Percentiles rank a stretch among this genome's conserved stretches.
Conservation (phyloP, 2,329 filamentous ascomycete species). For the Macrophomina pseudophaseolina region DNA sequence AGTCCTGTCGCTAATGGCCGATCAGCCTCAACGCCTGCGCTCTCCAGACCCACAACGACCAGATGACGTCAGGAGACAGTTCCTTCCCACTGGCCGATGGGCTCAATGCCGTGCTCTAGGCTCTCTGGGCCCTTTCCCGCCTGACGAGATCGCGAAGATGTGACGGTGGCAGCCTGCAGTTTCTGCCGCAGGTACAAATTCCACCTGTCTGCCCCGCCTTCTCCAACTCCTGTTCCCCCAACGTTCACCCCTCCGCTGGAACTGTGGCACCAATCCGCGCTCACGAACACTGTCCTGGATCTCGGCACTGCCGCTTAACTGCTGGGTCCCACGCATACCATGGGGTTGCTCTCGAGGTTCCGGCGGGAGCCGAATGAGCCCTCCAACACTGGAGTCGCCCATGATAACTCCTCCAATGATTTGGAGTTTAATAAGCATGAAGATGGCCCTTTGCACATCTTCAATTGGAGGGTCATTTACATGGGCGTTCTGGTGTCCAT, state of each 20-base stretch:
- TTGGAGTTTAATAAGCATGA: constrained; percentile 10
- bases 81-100: not conserved
- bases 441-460: constrained; percentile 10
- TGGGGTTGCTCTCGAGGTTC: constrained; percentile 12
- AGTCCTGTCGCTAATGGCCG: not conserved
- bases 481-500: constrained; percentile 43
- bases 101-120: not conserved
- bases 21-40: constrained; percentile 18
- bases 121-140: not conserved
- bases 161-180: not conserved
- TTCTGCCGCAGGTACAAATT: constrained; percentile 2
- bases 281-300: not conserved
- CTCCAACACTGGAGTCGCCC: not conserved
- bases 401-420: constrained; percentile 6
- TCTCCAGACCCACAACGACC: not conserved
- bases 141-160: not conserved
- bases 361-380: constrained; percentile 17
- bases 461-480: constrained; percentile 26
- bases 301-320: not conserved
- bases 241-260: not conserved
- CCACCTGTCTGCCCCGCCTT: not conserved
- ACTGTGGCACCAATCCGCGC: not conserved
- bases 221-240: not conserved
- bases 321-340: not conserved
- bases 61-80: constrained; percentile 6